Base-by-base conservation (phyloP, 495 filamentous ascomycete species). In the Talaromyces stipitatus region DNA sequence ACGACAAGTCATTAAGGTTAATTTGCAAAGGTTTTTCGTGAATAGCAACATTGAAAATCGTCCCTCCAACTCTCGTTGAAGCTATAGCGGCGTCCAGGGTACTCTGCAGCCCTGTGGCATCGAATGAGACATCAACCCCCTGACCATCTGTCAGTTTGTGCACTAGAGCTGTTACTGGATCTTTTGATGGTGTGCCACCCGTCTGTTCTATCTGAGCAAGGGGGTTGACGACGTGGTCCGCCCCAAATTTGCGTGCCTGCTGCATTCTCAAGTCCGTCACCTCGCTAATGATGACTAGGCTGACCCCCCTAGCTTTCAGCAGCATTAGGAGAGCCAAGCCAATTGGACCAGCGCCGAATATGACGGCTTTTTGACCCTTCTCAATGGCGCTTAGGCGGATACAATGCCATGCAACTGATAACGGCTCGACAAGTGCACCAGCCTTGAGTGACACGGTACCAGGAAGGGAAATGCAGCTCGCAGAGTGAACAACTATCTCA, bases 351-450 rank as follows among this genome's bases (percentile, higher is more conserved):
- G 76, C 82, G 18, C 85, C 85, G 8, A 85, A 62, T 23, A 88
- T 69, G 16, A 87, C 63, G 3, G 75, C 76, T 2, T 70, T 70
- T 52, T 81, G 71, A n/a, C 70, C 69, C 14, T 64, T 56, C 54
- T 83, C 76, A 61, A 83, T 72, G 0, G 76, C 72, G 14, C 74
- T 78, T 43, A 74, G 64, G 16, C 76, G 78, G 38, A 87, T 78
- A n/a, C 82, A 82, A 64, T 87, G 83, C 83, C 83, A 87, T 54
- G 75, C 85, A 4, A 87, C 84, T 9, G 82, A 69, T 0, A 87
- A 69, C 0, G 85, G 85, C 56, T 88, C 84, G 45, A 86, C 68
- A 16, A 84, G 67, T 2, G 83, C 81, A 70, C 63, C 56, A 3
- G 67, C 50, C 54, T 63, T 55, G 14, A 64, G 43, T 2, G 60